Conservation (phyloP, 805 yeast species). For the Zygoascus flipseniorum region DNA sequence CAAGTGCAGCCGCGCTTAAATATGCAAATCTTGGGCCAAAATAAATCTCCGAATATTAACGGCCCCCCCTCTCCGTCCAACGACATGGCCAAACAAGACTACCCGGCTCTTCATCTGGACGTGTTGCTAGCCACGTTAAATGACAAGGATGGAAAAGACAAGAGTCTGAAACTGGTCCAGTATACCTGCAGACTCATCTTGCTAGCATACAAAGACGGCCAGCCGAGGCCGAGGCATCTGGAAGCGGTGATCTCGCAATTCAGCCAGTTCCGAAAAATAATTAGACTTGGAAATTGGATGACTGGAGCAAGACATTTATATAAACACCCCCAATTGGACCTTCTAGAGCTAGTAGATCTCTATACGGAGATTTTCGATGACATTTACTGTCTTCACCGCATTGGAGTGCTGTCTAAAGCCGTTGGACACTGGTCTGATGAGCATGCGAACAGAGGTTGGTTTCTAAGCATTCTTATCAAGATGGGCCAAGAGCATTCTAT, state of each 20-base stretch:
- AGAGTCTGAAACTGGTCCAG: constrained; percentile 23
- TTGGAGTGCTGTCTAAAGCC: constrained; percentile 18
- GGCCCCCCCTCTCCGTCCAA: too few relatives aligned
- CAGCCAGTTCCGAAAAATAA: constrained; percentile 24
- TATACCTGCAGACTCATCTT: constrained; percentile 21
- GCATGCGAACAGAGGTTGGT: constrained; percentile 24
- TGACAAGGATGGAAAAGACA: constrained; percentile 23
- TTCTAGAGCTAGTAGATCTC: constrained; percentile 17
- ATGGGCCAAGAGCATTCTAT: constrained; percentile 10
- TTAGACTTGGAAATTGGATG: constrained; percentile 25
- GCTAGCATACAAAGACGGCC: not conserved
- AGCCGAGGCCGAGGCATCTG: constrained; percentile 6
- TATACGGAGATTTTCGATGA: constrained; percentile 25
- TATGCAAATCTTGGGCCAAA: too few relatives aligned
- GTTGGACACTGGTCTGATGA: constrained; percentile 16
- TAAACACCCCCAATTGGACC: constrained; percentile 3
- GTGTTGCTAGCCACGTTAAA: constrained; percentile 10
- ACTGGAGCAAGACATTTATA: constrained; percentile 7
- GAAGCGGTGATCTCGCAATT: constrained; percentile 19
- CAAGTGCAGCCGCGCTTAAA: too few relatives aligned
- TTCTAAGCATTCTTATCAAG: constrained; percentile 17
- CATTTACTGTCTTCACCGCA: constrained; percentile 20
- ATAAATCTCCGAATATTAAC: too few relatives aligned
- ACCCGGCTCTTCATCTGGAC: not conserved
- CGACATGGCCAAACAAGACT: not conserved